A percentile compares a stretch with the other conserved stretches of the same genome.
phyloP scores from a whole-genome alignment of 257 asterid genomes.

The Dorcoceras hygrometricum region DNA sequence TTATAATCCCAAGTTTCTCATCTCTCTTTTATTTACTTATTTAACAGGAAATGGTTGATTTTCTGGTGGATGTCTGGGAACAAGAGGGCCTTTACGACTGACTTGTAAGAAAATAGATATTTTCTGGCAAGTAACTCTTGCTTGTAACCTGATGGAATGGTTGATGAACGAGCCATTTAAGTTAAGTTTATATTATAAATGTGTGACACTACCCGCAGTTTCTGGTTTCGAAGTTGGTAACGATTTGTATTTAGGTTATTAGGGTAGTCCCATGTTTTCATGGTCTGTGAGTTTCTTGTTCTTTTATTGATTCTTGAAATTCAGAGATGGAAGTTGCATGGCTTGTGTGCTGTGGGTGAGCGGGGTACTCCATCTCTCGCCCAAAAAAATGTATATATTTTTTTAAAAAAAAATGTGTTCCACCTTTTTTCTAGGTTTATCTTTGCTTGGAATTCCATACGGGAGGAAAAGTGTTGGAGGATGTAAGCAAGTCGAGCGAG shows the following conservation, averaged over 20 bases:
- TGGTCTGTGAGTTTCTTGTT: not conserved
- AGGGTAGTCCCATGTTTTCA: too few species aligned
- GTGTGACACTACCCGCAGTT: conserved; percentile 21
- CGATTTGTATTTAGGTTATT: conserved; percentile 29
- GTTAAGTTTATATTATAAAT: conserved; percentile 13
- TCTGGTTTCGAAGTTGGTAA: conserved; percentile 19
- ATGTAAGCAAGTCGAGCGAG: too few species aligned
- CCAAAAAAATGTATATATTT: too few species aligned
- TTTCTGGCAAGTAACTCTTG: conserved; percentile 7
- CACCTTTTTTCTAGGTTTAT: not conserved
- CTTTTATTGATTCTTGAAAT: too few species aligned
- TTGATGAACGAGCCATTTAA: conserved; percentile 18
- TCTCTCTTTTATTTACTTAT: not conserved
- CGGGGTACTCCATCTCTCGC: not conserved
- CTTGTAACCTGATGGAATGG: conserved; percentile 1
- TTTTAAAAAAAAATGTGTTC: too few species aligned
- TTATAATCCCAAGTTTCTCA: conserved; percentile 11
- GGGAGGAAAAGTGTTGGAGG: too few species aligned
- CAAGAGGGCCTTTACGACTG: conserved; percentile 64
- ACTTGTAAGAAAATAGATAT: conserved; percentile 13
- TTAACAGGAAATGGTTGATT: conserved; percentile 70
- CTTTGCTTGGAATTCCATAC: too few species aligned
- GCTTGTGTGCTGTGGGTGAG: not conserved
- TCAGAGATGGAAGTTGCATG: not conserved
- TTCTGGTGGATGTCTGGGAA: conserved; percentile 64